These are phyloP conservation scores for Podaxis sp. DNA, from an alignment of 768 basidiomycete genomes.

Conservation along the genomic window DNA sequence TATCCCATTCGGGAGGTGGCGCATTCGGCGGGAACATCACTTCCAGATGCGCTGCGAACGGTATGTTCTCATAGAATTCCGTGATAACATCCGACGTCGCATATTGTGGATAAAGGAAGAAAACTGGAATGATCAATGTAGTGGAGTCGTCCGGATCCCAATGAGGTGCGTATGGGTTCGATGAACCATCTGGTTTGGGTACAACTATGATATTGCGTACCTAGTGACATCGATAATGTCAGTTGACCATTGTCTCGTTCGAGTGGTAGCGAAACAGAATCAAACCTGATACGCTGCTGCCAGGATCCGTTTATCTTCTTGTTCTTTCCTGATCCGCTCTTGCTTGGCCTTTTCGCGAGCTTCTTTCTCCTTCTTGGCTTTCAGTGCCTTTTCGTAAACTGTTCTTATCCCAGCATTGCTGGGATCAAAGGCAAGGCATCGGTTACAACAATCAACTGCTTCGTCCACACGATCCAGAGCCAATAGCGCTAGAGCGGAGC, in stretches of 20 bases:
- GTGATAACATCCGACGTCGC: slow-evolving; percentile 87
- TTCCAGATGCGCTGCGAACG: slow-evolving; percentile 75
- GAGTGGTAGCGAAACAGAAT: slow-evolving; percentile 1
- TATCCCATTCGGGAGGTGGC: slow-evolving; percentile 76
- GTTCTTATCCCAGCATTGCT: slow-evolving; percentile 53
- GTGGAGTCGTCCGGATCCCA: slow-evolving; percentile 68
- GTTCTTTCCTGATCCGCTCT: slow-evolving; percentile 48
- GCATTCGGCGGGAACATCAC: slow-evolving; percentile 81
- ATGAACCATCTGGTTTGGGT: slow-evolving; percentile 49
- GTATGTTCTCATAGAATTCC: slow-evolving; percentile 80
- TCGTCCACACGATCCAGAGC: slow-evolving; percentile 77
- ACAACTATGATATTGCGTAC: slow-evolving; percentile 68
- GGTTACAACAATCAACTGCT: slow-evolving; percentile 76
- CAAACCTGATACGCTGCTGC: slow-evolving; percentile 66
- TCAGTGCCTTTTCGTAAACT: slow-evolving; percentile 47
- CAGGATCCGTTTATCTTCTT: slow-evolving; percentile 54
- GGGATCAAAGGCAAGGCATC: slow-evolving; percentile 61
- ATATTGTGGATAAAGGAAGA: slow-evolving; percentile 92
- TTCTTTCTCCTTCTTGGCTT: slow-evolving; percentile 49
- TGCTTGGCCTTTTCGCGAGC: slow-evolving; percentile 48
- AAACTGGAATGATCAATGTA: slow-evolving; percentile 79
- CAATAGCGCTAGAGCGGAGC: slow-evolving; percentile 77
- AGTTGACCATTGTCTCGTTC: neutral
- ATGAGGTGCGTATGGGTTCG: slow-evolving; percentile 60
- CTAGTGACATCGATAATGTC: slow-evolving; percentile 36